Conservation (phyloP, 345 rosid species). For the Moricandia arvensis region DNA sequence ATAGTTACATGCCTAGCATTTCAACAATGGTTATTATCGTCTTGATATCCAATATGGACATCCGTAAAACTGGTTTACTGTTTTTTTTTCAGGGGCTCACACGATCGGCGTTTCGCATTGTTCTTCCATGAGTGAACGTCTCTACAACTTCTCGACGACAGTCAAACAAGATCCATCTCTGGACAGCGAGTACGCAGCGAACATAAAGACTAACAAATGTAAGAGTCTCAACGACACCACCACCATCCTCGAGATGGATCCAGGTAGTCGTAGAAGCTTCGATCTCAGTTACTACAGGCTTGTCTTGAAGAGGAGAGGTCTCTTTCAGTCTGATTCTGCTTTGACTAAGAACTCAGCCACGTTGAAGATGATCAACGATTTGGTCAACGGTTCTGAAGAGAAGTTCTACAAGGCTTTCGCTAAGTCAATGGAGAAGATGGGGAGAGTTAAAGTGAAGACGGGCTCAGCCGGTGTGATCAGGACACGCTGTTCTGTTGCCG, state of each 20-base stretch:
- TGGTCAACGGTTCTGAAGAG: slow-evolving; percentile 48
- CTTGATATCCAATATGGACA: neutral
- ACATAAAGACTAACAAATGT: slow-evolving; percentile 68
- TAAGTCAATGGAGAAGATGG: slow-evolving; percentile 78
- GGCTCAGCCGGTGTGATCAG: slow-evolving; percentile 72
- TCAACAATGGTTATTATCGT: too few species aligned
- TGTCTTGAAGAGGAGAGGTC: slow-evolving; percentile 66
- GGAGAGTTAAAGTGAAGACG: slow-evolving; percentile 58
- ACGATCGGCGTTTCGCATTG: slow-evolving; percentile 81
- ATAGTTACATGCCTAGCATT: too few species aligned
- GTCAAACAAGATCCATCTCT: slow-evolving; percentile 67
- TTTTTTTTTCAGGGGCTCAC: slow-evolving; percentile 60
- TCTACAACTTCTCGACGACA: slow-evolving; percentile 69
- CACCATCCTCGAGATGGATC: slow-evolving; percentile 76
- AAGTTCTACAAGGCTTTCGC: slow-evolving; percentile 63
- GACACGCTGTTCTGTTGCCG: slow-evolving; percentile 65
- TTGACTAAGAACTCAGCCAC: slow-evolving; percentile 55
- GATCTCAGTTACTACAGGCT: slow-evolving; percentile 65
- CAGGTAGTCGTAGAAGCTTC: slow-evolving; percentile 68
- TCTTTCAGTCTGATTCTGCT: slow-evolving; percentile 74
- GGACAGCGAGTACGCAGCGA: slow-evolving; percentile 67
- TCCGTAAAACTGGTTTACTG: neutral
- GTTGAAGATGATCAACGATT: slow-evolving; percentile 43
- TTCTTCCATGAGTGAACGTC: slow-evolving; percentile 49
- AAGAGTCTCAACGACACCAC: slow-evolving; percentile 51